These are phyloP conservation scores for Oryza meyeriana DNA, from an alignment of 176 grass and related monocot species.

Conservation along the genomic window DNA sequence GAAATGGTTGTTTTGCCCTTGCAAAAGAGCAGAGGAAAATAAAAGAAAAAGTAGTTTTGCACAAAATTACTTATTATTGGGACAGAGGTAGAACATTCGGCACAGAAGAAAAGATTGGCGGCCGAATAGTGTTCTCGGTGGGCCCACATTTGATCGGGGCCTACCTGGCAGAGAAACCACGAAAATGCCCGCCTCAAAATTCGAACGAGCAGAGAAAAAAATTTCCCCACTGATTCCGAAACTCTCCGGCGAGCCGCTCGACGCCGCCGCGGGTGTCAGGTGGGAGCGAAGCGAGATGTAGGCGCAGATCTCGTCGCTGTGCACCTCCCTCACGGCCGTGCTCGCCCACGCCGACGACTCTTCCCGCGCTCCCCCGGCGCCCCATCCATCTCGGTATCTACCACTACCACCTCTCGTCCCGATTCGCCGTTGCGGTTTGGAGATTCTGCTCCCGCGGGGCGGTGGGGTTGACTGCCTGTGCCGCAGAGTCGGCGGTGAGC, in stretches of 20 bases:
- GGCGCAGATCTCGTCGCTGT: constrained; percentile 45
- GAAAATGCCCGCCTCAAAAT: not conserved
- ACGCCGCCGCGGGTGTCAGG: not conserved
- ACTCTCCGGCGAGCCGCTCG: constrained; percentile 30
- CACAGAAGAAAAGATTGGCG: not conserved
- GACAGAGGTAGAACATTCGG: not conserved
- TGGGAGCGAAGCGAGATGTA: constrained; percentile 39
- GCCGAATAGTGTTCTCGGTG: not conserved
- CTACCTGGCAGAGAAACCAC: not conserved
- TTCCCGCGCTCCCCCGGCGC: constrained; percentile 53
- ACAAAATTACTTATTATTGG: too few species aligned
- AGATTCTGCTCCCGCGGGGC: not conserved
- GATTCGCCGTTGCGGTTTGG: not conserved
- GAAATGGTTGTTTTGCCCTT: too few species aligned
- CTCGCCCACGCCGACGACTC: constrained; percentile 52
- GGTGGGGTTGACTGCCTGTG: not conserved
- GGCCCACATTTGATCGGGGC: not conserved
- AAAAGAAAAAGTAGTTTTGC: too few species aligned
- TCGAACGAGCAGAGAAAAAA: not conserved
- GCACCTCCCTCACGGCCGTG: constrained; percentile 51
- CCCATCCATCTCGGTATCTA: constrained; percentile 78
- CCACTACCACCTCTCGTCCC: not conserved
- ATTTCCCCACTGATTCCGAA: not conserved
- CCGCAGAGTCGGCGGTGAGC: constrained; percentile 55
- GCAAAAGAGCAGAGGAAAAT: too few species aligned